Base-by-base conservation (phyloP, 2,329 filamentous ascomycete species). In the Talaromyces pinophilus region DNA sequence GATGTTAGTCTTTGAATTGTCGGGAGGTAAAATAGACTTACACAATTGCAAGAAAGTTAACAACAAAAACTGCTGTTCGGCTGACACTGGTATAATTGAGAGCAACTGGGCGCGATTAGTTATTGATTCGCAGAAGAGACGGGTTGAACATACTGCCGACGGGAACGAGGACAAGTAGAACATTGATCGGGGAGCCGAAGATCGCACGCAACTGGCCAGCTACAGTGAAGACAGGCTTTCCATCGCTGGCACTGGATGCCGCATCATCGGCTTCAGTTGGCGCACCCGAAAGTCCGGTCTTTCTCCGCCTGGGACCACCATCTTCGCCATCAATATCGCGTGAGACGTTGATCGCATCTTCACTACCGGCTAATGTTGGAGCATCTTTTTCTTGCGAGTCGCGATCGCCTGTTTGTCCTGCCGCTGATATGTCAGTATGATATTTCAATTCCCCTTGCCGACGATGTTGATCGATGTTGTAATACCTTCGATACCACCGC, bases 31-130 rank as follows among this genome's bases (percentile, higher is more conserved):
- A n/a, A 40, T 33, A 13, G 15, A 22, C 75, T 60, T 71, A 79
- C 76, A 97, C 89, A 71, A 97, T 97, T 68, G 93, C 94, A 69
- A 97, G 86, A 73, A 97, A 97, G 81, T 97, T 97, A 79, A 97
- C 86, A 65, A 93, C 87, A 73, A 97, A 97, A 57, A 95, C 83
- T 22, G 84, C 85, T 66, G 90, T 83, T 2, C 84, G 82, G 73
- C 85, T 82, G 62, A 90, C 80, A 11, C 81, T 70, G 19, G 87
- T 80, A 73, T 90, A 92, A 72, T 91, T 87, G 62, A 94, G 77
- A 1, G 86, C 90, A 72, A 97, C 77, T 78, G 7, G 44, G 4
- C 33, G 30, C 13, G 33, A 42, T 63, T 63, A 63, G 62, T 55
- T 17, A 10, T 33, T 30, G 38, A 28, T 33, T 60, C 15, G 38